These are phyloP conservation scores for Umbelopsis sp. DNA, from an alignment of 192 early-diverging fungal genomes.

Conservation along the genomic window DNA sequence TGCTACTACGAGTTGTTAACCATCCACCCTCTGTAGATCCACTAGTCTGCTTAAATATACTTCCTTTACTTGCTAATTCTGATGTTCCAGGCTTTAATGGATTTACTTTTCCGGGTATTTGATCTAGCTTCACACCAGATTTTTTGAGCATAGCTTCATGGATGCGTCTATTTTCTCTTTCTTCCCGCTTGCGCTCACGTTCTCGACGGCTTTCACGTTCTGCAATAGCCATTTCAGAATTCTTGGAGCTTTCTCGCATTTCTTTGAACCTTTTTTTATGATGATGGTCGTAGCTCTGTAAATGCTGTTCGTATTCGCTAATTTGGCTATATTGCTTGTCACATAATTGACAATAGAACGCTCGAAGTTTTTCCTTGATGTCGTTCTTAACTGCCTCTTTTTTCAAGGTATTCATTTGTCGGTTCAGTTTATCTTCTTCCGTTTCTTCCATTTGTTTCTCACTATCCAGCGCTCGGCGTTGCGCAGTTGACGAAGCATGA, in stretches of 20 bases:
- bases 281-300: constrained; percentile 79
- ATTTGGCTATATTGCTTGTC: constrained; percentile 81
- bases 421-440: constrained; percentile 46
- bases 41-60: background rate
- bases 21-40: background rate
- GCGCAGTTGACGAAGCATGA: constrained; percentile 58
- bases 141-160: constrained; percentile 65
- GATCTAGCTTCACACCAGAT: constrained; percentile 24
- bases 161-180: constrained; percentile 63
- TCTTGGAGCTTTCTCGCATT: constrained; percentile 62
- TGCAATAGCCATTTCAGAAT: constrained; percentile 27
- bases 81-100: background rate
- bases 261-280: constrained; percentile 82
- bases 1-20: background rate
- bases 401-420: constrained; percentile 60
- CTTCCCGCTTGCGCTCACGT: constrained; percentile 67
- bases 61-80: background rate
- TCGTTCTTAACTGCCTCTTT: constrained; percentile 55
- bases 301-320: constrained; percentile 75
- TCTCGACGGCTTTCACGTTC: constrained; percentile 39
- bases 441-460: constrained; percentile 71
- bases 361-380: constrained; percentile 61
- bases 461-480: constrained; percentile 61
- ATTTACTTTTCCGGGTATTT: background rate
- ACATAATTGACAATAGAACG: constrained; percentile 78